Conservation (phyloP, 2,329 filamentous ascomycete species). For the Pseudophaeomoniella oleicola region DNA sequence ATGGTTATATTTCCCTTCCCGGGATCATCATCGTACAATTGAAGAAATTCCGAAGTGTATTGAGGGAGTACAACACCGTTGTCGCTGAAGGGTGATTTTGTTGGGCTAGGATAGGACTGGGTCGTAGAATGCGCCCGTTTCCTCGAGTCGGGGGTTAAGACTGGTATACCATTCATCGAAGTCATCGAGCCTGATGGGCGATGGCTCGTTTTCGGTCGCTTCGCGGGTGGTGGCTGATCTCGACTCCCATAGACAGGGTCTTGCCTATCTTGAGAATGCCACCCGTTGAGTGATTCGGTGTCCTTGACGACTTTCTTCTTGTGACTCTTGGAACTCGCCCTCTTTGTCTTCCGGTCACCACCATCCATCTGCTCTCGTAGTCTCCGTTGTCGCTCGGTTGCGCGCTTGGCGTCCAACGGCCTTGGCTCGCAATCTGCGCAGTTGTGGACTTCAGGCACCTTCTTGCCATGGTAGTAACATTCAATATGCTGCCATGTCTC, state of each 20-base stretch:
- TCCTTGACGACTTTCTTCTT: constrained; percentile 77
- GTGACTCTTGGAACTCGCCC: constrained; percentile 62
- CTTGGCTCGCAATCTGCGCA: constrained; percentile 82
- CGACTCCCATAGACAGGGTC: constrained; percentile 37
- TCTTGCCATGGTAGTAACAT: constrained; percentile 79
- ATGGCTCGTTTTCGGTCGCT: constrained; percentile 72
- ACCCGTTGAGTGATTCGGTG: constrained; percentile 54
- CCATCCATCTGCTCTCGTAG: constrained; percentile 44
- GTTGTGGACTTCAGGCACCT: constrained; percentile 63
- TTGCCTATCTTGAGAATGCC: constrained; percentile 38
- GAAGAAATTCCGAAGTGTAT: constrained; percentile 62
- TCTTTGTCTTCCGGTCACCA: constrained; percentile 57
- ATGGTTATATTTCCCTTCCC: constrained; percentile 34
- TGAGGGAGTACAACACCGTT: constrained; percentile 27
- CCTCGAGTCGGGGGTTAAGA: constrained; percentile 45
- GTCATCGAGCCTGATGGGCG: constrained; percentile 62
- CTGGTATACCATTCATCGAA: constrained; percentile 51
- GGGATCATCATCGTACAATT: constrained; percentile 53
- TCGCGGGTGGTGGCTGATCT: constrained; percentile 48
- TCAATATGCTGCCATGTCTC: constrained; percentile 97
- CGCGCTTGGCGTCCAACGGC: constrained; percentile 56
- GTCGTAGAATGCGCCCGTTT: constrained; percentile 46
- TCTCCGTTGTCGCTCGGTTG: constrained; percentile 55
- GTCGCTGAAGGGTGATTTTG: constrained; percentile 38
- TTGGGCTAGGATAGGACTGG: constrained; percentile 56